phyloP scores from a whole-genome alignment of 2,329 filamentous ascomycete species.

The Fusarium chaquense region DNA sequence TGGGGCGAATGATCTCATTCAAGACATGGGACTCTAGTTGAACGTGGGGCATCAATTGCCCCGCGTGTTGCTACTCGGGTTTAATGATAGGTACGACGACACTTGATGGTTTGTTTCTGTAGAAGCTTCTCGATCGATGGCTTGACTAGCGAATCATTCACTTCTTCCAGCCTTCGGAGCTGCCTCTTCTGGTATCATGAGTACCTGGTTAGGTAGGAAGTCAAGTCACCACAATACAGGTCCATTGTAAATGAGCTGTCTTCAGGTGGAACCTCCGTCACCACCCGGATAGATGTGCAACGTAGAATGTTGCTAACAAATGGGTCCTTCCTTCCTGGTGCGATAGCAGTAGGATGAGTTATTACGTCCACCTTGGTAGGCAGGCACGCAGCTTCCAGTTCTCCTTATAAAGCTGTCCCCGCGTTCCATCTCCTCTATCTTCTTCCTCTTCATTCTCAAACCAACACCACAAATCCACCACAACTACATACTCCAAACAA shows the following conservation, averaged over 20 bases:
- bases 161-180: slow-evolving; percentile 22
- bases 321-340: slow-evolving; percentile 17
- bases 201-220: not conserved
- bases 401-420: slow-evolving; percentile 25
- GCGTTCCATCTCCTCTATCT: not conserved
- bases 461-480: not conserved
- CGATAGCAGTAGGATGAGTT: slow-evolving; percentile 7
- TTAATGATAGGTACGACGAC: slow-evolving; percentile 17
- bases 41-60: slow-evolving; percentile 32
- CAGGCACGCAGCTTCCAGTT: slow-evolving; percentile 1
- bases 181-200: slow-evolving; percentile 22
- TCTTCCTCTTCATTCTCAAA: not conserved
- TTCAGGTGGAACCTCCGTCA: slow-evolving; percentile 20
- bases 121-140: slow-evolving; percentile 36
- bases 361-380: not conserved
- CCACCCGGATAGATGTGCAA: slow-evolving; percentile 32
- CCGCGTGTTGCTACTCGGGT: slow-evolving; percentile 14
- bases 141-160: slow-evolving; percentile 12
- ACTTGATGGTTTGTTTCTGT: slow-evolving; percentile 14
- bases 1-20: slow-evolving; percentile 42
- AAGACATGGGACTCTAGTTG: not conserved
- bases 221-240: not conserved
- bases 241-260: slow-evolving; percentile 7
- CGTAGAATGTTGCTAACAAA: slow-evolving; percentile 3
- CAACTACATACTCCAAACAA: slow-evolving; percentile 3